Evolutionary conservation across 495 filamentous ascomycete genomes (phyloP).

Genomic region (Glutinoglossum americanum): DNA sequence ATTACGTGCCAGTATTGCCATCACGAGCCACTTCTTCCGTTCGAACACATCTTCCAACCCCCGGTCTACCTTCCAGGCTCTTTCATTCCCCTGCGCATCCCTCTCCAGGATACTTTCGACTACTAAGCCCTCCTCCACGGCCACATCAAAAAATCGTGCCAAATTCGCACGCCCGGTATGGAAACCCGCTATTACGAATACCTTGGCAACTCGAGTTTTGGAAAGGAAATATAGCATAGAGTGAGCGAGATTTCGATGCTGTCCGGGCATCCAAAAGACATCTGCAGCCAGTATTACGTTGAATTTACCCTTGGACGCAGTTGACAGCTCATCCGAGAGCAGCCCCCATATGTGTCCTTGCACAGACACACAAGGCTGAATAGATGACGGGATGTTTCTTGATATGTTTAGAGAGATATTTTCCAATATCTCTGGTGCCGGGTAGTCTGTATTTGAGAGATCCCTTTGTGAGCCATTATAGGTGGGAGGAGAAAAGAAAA

Average conservation of each 20-base stretch:
- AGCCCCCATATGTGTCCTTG: constrained; percentile 58
- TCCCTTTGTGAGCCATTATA: constrained; percentile 3
- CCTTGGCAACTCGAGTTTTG: constrained; percentile 4
- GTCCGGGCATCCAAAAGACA: constrained; percentile 65
- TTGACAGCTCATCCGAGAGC: constrained; percentile 31
- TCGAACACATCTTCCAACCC: constrained; percentile 41
- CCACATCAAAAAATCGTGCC: constrained; percentile 47
- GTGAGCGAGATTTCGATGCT: constrained; percentile 48
- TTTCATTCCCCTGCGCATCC: constrained; percentile 42
- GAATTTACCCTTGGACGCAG: constrained; percentile 26
- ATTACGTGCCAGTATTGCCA: constrained; percentile 31
- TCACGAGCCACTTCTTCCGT: constrained; percentile 57
- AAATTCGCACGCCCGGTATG: constrained; percentile 65
- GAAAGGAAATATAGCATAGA: constrained; percentile 57
- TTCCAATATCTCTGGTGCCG: constrained; percentile 33
- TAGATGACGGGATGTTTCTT: constrained; percentile 23
- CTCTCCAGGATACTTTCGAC: constrained; percentile 53
- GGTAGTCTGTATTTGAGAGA: constrained; percentile 41
- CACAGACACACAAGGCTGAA: constrained; percentile 19
- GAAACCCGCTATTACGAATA: constrained; percentile 56
- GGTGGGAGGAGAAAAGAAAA: not conserved
- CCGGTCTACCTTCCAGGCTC: constrained; percentile 42
- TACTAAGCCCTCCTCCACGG: constrained; percentile 33
- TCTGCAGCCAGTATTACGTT: constrained; percentile 60
- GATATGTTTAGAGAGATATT: constrained; percentile 41